Evolutionary conservation across 495 filamentous ascomycete species (phyloP).

Genomic region (Penicillium canescens): DNA sequence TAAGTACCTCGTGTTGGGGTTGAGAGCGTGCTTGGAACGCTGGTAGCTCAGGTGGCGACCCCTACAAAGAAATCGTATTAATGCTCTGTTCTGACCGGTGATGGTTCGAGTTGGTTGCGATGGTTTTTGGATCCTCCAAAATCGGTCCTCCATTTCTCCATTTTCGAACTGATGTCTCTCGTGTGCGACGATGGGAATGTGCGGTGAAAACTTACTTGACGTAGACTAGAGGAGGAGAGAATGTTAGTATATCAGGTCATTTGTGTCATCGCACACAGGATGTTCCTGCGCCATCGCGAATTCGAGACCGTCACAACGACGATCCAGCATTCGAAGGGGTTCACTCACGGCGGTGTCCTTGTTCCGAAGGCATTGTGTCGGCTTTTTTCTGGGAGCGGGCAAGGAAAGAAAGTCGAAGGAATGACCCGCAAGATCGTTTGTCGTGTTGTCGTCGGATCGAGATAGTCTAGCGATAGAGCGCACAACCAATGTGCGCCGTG

Average conservation of each 20-base stretch:
- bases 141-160: conserved; percentile 13
- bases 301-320: conserved; percentile 11
- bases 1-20: conserved; percentile 69
- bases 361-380: conserved; percentile 79
- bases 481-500: conserved; percentile 43
- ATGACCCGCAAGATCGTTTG: conserved; percentile 53
- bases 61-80: conserved; percentile 55
- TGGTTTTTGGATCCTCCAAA: conserved; percentile 5
- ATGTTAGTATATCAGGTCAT: conserved; percentile 35
- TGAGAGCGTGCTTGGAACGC: conserved; percentile 80
- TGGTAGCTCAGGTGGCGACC: conserved; percentile 93
- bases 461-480: conserved; percentile 31
- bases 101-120: not conserved
- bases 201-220: conserved; percentile 74
- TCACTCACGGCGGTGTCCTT: conserved; percentile 81
- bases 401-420: conserved; percentile 51
- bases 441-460: conserved; percentile 54
- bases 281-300: conserved; percentile 17
- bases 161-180: conserved; percentile 14
- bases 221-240: conserved; percentile 64
- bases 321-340: conserved; percentile 16
- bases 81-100: conserved; percentile 24
- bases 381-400: conserved; percentile 48
- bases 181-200: conserved; percentile 25
- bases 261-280: conserved; percentile 8